Evolutionary conservation across 1,284 basidiomycete species (phyloP).

Genomic region (Rhodotorula sp.): DNA sequence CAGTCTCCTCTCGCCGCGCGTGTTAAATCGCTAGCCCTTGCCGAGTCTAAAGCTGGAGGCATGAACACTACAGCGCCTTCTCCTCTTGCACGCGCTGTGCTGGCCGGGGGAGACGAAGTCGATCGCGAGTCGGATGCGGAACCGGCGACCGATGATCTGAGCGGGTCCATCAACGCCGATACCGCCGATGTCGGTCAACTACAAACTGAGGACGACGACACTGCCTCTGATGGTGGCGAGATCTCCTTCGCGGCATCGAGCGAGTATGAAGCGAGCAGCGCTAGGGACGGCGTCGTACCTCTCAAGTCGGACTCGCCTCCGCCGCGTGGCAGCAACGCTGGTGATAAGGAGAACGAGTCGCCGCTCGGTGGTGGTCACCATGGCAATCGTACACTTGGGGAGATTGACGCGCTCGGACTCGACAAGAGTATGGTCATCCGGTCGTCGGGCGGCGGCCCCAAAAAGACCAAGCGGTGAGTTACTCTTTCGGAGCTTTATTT

Average conservation of each 20-base stretch:
- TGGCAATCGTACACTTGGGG: slow-evolving; percentile 8
- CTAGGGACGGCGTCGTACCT: neutral
- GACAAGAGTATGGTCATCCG: slow-evolving; percentile 30
- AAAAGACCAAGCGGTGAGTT: slow-evolving; percentile 32
- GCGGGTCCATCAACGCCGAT: neutral
- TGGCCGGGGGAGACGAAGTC: no score
- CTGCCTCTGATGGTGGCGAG: neutral
- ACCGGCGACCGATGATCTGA: no score
- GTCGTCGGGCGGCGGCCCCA: slow-evolving; percentile 10
- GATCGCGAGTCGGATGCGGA: no score
- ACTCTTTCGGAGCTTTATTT: neutral
- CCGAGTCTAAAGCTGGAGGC: neutral
- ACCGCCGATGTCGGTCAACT: neutral
- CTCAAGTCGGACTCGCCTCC: neutral
- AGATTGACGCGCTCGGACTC: slow-evolving; percentile 21
- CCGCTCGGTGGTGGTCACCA: neutral
- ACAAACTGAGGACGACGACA: neutral
- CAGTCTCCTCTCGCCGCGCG: slow-evolving; percentile 30
- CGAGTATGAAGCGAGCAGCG: neutral
- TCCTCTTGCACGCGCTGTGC: no score
- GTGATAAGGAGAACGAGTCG: slow-evolving; percentile 11
- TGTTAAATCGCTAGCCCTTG: slow-evolving; percentile 7
- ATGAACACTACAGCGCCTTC: no score
- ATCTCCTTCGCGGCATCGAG: neutral
- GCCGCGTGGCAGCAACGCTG: neutral